Conservation (phyloP, 2,329 filamentous ascomycete genomes). For the Magnaporthales sp. region DNA sequence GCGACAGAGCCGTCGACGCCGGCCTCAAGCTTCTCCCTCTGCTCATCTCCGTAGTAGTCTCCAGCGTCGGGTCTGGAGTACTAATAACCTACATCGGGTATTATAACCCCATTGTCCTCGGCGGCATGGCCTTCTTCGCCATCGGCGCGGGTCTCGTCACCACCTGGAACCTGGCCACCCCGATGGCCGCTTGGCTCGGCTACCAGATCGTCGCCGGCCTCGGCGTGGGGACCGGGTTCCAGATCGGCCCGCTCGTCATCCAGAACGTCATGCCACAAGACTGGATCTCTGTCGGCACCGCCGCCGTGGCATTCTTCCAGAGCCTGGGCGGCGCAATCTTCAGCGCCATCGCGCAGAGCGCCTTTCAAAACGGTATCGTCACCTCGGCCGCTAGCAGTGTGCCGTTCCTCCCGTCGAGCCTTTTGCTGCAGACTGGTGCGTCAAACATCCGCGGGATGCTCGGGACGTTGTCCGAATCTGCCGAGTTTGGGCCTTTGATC, state of each 20-base stretch:
- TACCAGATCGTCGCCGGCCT: slow-evolving; percentile 42
- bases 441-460: neutral
- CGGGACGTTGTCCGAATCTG: neutral
- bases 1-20: slow-evolving; percentile 40
- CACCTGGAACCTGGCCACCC: slow-evolving; percentile 36
- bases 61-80: neutral
- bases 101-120: slow-evolving; percentile 7
- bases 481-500: neutral
- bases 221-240: slow-evolving; percentile 37
- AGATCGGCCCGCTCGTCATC: slow-evolving; percentile 34
- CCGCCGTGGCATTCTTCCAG: slow-evolving; percentile 50
- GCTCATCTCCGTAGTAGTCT: slow-evolving; percentile 40
- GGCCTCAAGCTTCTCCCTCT: slow-evolving; percentile 47
- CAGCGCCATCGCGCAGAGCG: slow-evolving; percentile 55
- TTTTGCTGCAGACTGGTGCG: slow-evolving; percentile 11
- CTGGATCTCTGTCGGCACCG: slow-evolving; percentile 39
- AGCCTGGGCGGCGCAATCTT: slow-evolving; percentile 41
- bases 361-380: slow-evolving; percentile 56
- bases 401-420: slow-evolving; percentile 7
- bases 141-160: slow-evolving; percentile 45
- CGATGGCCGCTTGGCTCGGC: slow-evolving; percentile 41
- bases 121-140: slow-evolving; percentile 28
- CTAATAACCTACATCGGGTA: slow-evolving; percentile 19
- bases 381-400: slow-evolving; percentile 11
- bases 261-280: slow-evolving; percentile 39